These are phyloP conservation scores for Colletotrichum zoysiae DNA, from an alignment of 2,329 filamentous ascomycete species.

Conservation along the genomic window DNA sequence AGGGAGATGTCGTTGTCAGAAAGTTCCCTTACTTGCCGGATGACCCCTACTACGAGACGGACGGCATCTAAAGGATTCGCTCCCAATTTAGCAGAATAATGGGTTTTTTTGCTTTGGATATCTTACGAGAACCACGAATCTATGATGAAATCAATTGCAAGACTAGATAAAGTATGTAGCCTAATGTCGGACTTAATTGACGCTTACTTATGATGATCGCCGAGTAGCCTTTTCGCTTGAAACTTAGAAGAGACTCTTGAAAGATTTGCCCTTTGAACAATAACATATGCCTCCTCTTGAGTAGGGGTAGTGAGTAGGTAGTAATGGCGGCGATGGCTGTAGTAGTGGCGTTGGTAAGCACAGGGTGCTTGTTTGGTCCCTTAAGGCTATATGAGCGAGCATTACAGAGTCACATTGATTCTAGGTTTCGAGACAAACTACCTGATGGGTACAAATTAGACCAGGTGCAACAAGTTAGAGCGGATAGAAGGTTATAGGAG, in stretches of 20 bases:
- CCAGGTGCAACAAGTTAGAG: too few species aligned
- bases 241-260: background rate
- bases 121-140: background rate
- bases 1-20: conserved; percentile 34
- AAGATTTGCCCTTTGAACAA: too few species aligned
- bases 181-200: background rate
- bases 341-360: background rate
- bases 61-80: conserved; percentile 18
- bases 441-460: too few species aligned
- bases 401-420: background rate
- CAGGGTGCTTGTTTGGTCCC: background rate
- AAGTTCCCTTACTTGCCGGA: conserved; percentile 35
- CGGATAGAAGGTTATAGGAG: too few species aligned
- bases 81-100: too few species aligned
- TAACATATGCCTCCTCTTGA: too few species aligned
- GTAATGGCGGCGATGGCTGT: too few species aligned
- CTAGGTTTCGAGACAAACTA: too few species aligned
- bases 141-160: background rate
- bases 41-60: conserved; percentile 30
- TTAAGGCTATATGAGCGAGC: background rate
- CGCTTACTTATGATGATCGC: background rate
- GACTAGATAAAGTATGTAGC: fast-evolving
- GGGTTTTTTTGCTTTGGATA: background rate
- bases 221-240: fast-evolving
- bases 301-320: too few species aligned